These are phyloP conservation scores for Crithidia mellificae DNA, from an alignment of 208 protist species.

Conservation along the genomic window DNA sequence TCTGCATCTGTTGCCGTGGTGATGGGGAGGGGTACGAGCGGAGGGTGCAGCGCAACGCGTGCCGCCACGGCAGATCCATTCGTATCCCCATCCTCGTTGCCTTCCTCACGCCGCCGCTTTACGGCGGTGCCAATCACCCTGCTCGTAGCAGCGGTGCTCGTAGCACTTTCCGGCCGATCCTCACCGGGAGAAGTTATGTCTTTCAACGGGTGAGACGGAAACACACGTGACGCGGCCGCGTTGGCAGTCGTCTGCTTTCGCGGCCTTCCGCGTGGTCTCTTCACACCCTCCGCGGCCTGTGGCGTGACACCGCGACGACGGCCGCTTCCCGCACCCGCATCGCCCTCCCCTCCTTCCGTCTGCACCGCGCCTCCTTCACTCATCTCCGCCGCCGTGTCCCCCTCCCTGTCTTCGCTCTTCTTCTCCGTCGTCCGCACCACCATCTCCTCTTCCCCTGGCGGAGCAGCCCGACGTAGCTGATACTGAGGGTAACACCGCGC, in stretches of 20 bases:
- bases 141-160: not conserved
- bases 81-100: not conserved
- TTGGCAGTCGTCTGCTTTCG: too few species aligned
- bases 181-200: not conserved
- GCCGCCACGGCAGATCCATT: not conserved
- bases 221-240: not conserved
- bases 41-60: slow-evolving; percentile 5
- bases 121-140: not conserved
- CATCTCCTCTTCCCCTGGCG: too few species aligned
- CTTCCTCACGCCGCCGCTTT: not conserved
- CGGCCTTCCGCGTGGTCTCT: not conserved
- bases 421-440: too few species aligned
- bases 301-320: not conserved
- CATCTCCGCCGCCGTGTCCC: too few species aligned
- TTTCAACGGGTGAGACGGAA: slow-evolving; percentile 1
- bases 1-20: not conserved
- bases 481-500: slow-evolving; percentile 38
- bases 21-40: not conserved
- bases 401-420: too few species aligned
- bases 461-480: too few species aligned
- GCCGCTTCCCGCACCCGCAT: not conserved
- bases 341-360: not conserved
- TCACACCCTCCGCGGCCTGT: not conserved
- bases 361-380: too few species aligned
- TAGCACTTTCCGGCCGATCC: too few species aligned